phyloP scores from a whole-genome alignment of 331 rosid genomes.

The Malus hybrid region DNA sequence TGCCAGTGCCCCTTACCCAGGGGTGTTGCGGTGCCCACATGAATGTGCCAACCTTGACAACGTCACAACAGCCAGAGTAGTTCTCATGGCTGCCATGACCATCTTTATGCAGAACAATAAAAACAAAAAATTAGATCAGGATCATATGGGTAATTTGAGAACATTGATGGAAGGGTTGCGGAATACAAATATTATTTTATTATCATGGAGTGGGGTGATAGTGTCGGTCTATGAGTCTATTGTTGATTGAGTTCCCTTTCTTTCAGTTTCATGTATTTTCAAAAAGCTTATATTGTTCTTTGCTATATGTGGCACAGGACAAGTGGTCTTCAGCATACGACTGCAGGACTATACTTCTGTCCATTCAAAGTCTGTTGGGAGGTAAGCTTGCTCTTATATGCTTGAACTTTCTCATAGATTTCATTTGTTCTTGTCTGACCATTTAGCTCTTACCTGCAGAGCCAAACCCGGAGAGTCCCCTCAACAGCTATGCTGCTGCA shows the following conservation, averaged over 20 bases:
- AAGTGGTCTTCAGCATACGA: conserved; percentile 99
- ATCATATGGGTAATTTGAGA: neutral
- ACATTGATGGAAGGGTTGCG: neutral
- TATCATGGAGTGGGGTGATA: neutral
- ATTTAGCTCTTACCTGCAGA: conserved; percentile 40
- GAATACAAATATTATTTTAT: neutral
- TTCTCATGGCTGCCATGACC: neutral
- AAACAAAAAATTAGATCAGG: neutral
- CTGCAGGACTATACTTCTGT: conserved; percentile 91
- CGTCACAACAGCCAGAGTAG: no score
- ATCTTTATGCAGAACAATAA: neutral
- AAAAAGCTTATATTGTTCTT: conserved; percentile 1
- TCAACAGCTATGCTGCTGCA: conserved; percentile 86
- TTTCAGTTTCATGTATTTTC: neutral
- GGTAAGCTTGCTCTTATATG: conserved; percentile 37
- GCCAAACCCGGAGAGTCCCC: conserved; percentile 93
- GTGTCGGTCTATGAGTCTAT: neutral
- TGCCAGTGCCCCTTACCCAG: neutral
- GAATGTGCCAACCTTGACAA: neutral
- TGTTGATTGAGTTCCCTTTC: neutral
- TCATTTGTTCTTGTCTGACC: conserved; percentile 12
- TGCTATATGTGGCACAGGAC: conserved; percentile 41
- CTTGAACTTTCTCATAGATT: neutral
- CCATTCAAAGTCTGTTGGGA: conserved; percentile 91
- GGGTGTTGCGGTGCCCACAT: neutral